phyloP scores from a whole-genome alignment of 2,329 filamentous ascomycete genomes.

The Didymella lethalis region DNA sequence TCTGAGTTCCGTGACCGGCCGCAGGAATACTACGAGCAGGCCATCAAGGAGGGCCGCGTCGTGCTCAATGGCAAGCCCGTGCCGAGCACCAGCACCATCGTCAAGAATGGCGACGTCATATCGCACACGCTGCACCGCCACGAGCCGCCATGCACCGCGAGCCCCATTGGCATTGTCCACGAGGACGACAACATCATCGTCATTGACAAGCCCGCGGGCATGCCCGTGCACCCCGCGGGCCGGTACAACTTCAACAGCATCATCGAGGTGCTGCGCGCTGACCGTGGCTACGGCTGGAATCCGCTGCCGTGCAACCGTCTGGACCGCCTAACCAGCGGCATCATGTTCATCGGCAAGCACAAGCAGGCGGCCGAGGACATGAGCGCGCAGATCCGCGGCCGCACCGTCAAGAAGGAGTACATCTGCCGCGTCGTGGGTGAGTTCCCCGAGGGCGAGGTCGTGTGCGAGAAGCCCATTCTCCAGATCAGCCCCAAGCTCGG shows the following conservation, averaged over 20 bases:
- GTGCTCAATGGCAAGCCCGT: slow-evolving; percentile 78
- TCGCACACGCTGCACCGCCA: slow-evolving; percentile 95
- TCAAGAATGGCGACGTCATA: slow-evolving; percentile 90
- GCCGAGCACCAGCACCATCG: slow-evolving; percentile 68
- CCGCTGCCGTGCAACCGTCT: slow-evolving; percentile 87
- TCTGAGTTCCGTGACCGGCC: slow-evolving; percentile 92
- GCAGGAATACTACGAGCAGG: slow-evolving; percentile 80
- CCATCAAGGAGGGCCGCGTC: slow-evolving; percentile 82
- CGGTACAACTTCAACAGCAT: slow-evolving; percentile 96
- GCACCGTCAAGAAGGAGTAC: slow-evolving; percentile 94
- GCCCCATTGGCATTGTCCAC: slow-evolving; percentile 82
- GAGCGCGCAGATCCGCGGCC: slow-evolving; percentile 75
- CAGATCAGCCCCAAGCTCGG: slow-evolving; percentile 95
- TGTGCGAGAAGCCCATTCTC: slow-evolving; percentile 93
- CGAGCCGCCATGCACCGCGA: slow-evolving; percentile 87
- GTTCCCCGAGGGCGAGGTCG: slow-evolving; percentile 89
- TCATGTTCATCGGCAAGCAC: slow-evolving; percentile 97
- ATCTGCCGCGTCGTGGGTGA: slow-evolving; percentile 87
- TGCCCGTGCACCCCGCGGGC: slow-evolving; percentile 94
- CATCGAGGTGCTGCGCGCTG: slow-evolving; percentile 88
- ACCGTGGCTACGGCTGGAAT: slow-evolving; percentile 67
- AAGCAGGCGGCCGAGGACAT: slow-evolving; percentile 79
- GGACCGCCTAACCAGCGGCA: slow-evolving; percentile 89
- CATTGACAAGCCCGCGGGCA: slow-evolving; percentile 94
- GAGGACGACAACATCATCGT: slow-evolving; percentile 94